Conservation (phyloP, 2,329 filamentous ascomycete species). For the Hypoxylon sp. region DNA sequence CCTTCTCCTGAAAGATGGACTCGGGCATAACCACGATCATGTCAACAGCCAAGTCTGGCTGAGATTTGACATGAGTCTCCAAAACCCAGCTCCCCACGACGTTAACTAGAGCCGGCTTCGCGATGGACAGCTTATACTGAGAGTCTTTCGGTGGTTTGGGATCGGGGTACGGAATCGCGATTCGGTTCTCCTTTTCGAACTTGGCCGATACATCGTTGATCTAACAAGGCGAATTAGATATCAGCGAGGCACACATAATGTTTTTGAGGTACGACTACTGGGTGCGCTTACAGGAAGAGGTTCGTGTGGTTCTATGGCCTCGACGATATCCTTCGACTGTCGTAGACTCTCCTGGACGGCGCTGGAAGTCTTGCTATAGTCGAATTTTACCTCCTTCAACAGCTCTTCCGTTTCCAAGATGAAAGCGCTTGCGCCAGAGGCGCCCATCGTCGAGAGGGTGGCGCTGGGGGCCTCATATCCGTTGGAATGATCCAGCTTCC, state of each 20-base stretch:
- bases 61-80: constrained; percentile 74
- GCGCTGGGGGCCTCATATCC: constrained; percentile 50
- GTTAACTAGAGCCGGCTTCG: constrained; percentile 79
- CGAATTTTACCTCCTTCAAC: constrained; percentile 60
- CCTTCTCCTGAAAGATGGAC: constrained; percentile 87
- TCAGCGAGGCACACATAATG: not conserved
- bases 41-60: constrained; percentile 71
- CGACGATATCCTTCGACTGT: constrained; percentile 61
- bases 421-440: constrained; percentile 58
- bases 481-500: constrained; percentile 55
- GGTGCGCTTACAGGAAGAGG: constrained; percentile 56
- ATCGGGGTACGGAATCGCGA: constrained; percentile 85
- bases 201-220: constrained; percentile 72
- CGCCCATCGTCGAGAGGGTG: constrained; percentile 51
- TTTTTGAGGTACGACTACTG: not conserved
- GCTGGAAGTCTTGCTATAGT: constrained; percentile 58
- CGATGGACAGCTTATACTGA: constrained; percentile 83
- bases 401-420: constrained; percentile 68
- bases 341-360: constrained; percentile 60
- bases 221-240: constrained; percentile 51
- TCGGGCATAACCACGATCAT: constrained; percentile 87
- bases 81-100: constrained; percentile 88
- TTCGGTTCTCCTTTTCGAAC: constrained; percentile 70
- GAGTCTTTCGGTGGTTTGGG: constrained; percentile 78
- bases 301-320: constrained; percentile 58